These are phyloP conservation scores for Vicia faba DNA, from an alignment of 306 rosid genomes.

Conservation along the genomic window DNA sequence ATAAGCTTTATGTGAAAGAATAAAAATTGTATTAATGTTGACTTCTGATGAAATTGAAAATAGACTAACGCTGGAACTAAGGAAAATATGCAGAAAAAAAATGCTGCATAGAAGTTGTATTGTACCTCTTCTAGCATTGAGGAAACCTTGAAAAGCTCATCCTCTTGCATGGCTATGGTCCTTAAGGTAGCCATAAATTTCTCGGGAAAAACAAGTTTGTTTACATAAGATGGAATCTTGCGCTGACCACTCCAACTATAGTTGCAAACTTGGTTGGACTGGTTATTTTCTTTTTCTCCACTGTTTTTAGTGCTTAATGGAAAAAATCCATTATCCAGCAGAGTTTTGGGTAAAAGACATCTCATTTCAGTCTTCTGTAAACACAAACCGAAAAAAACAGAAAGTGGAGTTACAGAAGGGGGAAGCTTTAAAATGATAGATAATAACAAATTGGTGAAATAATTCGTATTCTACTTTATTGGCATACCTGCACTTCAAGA, in stretches of 20 bases:
- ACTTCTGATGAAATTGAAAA: conserved; percentile 3
- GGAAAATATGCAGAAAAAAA: not conserved
- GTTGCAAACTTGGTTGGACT: conserved; percentile 44
- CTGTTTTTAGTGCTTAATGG: conserved; percentile 41
- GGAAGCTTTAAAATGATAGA: not conserved
- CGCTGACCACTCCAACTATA: conserved; percentile 97
- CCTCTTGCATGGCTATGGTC: conserved; percentile 86
- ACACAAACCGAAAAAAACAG: conserved; percentile 26
- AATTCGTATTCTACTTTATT: conserved; percentile 18
- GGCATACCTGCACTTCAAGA: conserved; percentile 82
- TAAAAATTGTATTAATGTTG: conserved; percentile 24
- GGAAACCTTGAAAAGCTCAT: conserved; percentile 78
- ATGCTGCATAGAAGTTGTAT: conserved; percentile 24
- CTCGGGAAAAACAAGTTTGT: conserved; percentile 84
- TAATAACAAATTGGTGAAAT: conserved; percentile 7
- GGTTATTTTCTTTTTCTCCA: conserved; percentile 50
- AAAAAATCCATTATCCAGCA: conserved; percentile 78
- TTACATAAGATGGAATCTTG: conserved; percentile 69
- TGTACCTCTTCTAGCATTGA: conserved; percentile 84
- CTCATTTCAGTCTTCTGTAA: conserved; percentile 90
- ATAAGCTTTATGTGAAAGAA: conserved; percentile 61
- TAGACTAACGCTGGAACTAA: not conserved
- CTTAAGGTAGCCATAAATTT: conserved; percentile 75
- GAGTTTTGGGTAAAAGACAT: conserved; percentile 76
- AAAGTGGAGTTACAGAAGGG: not conserved